These are phyloP conservation scores for Lactifluus piperatus DNA, from an alignment of 768 basidiomycete genomes.

Conservation along the genomic window DNA sequence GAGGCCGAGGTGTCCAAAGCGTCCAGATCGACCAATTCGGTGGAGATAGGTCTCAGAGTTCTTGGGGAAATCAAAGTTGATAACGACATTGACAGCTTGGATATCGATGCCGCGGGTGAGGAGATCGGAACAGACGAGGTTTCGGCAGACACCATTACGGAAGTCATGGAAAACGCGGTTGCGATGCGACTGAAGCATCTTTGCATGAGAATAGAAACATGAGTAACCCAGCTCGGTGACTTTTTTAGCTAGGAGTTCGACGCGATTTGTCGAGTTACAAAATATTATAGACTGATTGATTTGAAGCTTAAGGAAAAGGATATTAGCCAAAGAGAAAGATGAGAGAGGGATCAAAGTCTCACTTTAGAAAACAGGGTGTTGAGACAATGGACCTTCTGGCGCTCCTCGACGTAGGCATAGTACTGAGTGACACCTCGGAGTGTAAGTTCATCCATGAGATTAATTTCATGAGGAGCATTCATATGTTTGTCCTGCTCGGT, in stretches of 20 bases:
- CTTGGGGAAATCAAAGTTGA: slow-evolving; percentile 99
- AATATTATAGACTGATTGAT: slow-evolving; percentile 99
- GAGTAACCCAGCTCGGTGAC: slow-evolving; percentile 99
- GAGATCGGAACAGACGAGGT: slow-evolving; percentile 96
- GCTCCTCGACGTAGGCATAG: slow-evolving; percentile 98
- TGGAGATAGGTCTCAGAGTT: slow-evolving; percentile 98
- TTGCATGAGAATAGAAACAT: slow-evolving; percentile 99
- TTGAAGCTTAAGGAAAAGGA: slow-evolving; percentile 61
- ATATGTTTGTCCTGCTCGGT: slow-evolving; percentile 82
- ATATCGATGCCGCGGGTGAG: slow-evolving; percentile 99
- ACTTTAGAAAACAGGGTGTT: slow-evolving; percentile 99
- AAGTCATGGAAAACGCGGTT: slow-evolving; percentile 99
- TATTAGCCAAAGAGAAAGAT: slow-evolving; percentile 3
- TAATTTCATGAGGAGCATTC: slow-evolving; percentile 93
- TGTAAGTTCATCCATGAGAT: slow-evolving; percentile 99
- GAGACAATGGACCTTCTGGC: slow-evolving; percentile 98
- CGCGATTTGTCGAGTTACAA: slow-evolving; percentile 99
- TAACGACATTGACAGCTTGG: slow-evolving; percentile 99
- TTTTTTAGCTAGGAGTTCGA: slow-evolving; percentile 98
- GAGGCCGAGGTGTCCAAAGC: slow-evolving; percentile 93
- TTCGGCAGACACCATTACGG: slow-evolving; percentile 95
- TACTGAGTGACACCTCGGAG: slow-evolving; percentile 98
- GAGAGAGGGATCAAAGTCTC: slow-evolving; percentile 11
- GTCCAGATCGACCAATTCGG: slow-evolving; percentile 94
- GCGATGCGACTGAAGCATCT: slow-evolving; percentile 98